These are phyloP conservation scores for Mycosphaerelloides madeirae DNA, from an alignment of 2,329 filamentous ascomycete genomes.

Conservation along the genomic window DNA sequence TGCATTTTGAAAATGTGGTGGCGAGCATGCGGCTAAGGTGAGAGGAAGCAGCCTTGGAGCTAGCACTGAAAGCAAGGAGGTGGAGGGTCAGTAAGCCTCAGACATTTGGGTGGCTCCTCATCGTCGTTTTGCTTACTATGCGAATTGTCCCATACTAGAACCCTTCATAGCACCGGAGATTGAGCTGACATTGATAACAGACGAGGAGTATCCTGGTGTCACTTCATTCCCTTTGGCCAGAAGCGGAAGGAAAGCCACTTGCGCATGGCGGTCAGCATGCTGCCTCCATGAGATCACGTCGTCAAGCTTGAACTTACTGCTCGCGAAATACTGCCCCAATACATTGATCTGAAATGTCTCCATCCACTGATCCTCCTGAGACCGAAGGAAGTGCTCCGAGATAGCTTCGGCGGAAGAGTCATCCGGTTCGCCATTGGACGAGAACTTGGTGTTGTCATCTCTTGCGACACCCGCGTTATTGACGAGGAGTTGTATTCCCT, in stretches of 20 bases:
- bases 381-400: conserved; percentile 48
- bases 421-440: conserved; percentile 45
- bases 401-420: conserved; percentile 45
- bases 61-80: too few relatives aligned
- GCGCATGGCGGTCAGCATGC: background rate
- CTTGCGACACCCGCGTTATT: conserved; percentile 52
- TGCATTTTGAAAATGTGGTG: conserved; percentile 40
- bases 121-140: too few relatives aligned
- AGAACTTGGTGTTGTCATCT: conserved; percentile 50
- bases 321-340: conserved; percentile 49
- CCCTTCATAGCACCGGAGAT: conserved; percentile 55
- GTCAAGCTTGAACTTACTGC: conserved; percentile 25
- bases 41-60: conserved; percentile 47
- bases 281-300: background rate
- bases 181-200: conserved; percentile 52
- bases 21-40: conserved; percentile 46
- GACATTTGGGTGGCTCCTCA: too few relatives aligned
- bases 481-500: conserved; percentile 52
- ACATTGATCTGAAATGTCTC: conserved; percentile 52
- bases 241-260: conserved; percentile 49
- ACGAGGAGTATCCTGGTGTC: conserved; percentile 46
- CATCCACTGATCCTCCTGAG: conserved; percentile 43
- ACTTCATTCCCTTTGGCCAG: conserved; percentile 46
- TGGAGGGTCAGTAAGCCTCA: too few relatives aligned
- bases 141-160: conserved; percentile 47